Base-by-base conservation (phyloP, 1,139 yeast genomes). In the Suhomyces guaymorum region DNA sequence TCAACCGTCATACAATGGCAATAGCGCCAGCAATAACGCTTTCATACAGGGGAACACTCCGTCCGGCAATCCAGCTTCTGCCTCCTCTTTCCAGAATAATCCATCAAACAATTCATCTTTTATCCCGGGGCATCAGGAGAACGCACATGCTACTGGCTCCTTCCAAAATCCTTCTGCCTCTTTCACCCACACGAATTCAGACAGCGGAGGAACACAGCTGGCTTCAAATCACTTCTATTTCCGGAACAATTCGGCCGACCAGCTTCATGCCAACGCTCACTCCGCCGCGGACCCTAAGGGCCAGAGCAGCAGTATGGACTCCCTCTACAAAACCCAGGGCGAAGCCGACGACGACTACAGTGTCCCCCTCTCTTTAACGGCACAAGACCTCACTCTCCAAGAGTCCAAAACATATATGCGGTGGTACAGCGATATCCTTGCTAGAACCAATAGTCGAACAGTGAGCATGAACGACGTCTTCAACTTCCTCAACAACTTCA, bases 351-450 rank as follows among this genome's bases (percentile, higher is more conserved):
- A 38, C 16, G 38, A 35, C 15, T 32, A 27, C 21, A 33, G 63
- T 19, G 71, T 80, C 3, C 88, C 90, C 0, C 59, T 83, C 29
- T 77, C 88, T 2, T 59, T 84, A 15, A 70, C 81, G 1, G 73
- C 79, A 1, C 76, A 73, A 33, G 85, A 82, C 33, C 63, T 84
- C 27, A 71, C 87, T 0, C 63, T 67, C 11, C 79, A 78, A 41
- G 94, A 84, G 49, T 73, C 80, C 3, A 78, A 79, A 48, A 82
- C 92, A 0, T 84, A 84, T 55, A 67, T 82, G 55, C 62, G 92
- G 48, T 84, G 94, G 94, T 84, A 83, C 52, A 78, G 80, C 48
- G 82, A 80, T 49, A 79, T 84, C 11, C 68, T 80, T 28, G 72
- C 81, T 10, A 69, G 86, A 32, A 68, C 74, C 10, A 75, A 74